Percentiles rank a stretch among this genome's conserved stretches.
phyloP scores from a whole-genome alignment of 768 basidiomycete genomes.

The Candolleomyces eurysporus region DNA sequence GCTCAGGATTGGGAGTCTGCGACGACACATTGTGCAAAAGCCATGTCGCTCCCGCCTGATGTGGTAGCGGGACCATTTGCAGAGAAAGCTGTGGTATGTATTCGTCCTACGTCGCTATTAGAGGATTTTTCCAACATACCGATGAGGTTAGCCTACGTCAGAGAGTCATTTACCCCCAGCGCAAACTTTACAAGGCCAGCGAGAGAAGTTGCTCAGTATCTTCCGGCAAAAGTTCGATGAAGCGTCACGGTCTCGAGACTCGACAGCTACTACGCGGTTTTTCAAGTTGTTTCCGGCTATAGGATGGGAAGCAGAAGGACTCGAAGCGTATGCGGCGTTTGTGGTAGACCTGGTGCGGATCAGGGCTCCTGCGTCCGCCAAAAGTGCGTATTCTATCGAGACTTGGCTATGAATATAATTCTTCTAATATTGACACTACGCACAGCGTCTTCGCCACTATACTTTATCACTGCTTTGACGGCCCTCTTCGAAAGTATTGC shows the following conservation, averaged over 20 bases:
- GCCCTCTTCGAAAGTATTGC: constrained; percentile 94
- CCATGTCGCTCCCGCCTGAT: constrained; percentile 78
- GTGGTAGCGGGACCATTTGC: constrained; percentile 86
- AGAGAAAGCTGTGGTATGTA: constrained; percentile 77
- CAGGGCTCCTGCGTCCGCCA: constrained; percentile 73
- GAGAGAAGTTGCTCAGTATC: constrained; percentile 69
- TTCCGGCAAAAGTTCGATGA: constrained; percentile 81
- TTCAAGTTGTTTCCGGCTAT: constrained; percentile 98
- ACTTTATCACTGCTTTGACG: constrained; percentile 88
- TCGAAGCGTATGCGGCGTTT: constrained; percentile 90
- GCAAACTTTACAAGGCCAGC: constrained; percentile 75
- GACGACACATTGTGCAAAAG: constrained; percentile 84
- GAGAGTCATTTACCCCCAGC: constrained; percentile 84
- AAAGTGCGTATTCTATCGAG: constrained; percentile 50
- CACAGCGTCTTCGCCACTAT: constrained; percentile 86
- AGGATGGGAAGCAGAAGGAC: constrained; percentile 89
- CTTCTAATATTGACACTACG: constrained; percentile 2
- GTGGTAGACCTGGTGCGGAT: constrained; percentile 87
- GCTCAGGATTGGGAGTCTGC: constrained; percentile 95
- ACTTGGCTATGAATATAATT: too few relatives aligned
- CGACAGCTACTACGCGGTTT: constrained; percentile 85
- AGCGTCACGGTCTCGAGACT: constrained; percentile 80
- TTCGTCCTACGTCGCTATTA: not conserved
- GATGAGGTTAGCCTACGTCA: constrained; percentile 71
- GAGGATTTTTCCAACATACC: not conserved